phyloP scores from a whole-genome alignment of 202 grass and related monocot species.

The Saccharum hybrid region DNA sequence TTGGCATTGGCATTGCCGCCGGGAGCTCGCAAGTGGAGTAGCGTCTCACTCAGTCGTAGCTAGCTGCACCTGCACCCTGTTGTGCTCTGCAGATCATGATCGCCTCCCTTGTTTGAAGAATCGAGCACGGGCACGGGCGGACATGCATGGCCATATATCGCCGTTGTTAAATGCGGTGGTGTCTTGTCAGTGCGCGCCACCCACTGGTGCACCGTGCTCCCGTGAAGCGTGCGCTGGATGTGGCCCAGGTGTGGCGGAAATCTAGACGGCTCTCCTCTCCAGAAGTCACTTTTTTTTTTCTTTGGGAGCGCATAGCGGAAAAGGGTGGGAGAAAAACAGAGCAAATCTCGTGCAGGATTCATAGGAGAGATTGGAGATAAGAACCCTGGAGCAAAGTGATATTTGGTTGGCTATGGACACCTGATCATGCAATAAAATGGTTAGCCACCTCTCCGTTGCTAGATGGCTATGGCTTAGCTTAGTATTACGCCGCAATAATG shows the following conservation, averaged over 20 bases:
- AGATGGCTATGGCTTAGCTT: too few relatives aligned
- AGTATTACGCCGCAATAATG: too few relatives aligned
- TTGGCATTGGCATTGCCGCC: constrained; percentile 44
- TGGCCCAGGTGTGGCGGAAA: constrained; percentile 29
- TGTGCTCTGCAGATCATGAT: not conserved
- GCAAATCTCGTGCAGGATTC: constrained; percentile 2
- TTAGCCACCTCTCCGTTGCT: too few relatives aligned
- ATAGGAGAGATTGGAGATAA: not conserved
- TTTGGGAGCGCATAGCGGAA: not conserved
- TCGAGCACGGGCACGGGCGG: not conserved
- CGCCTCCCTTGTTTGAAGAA: not conserved
- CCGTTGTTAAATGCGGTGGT: constrained; percentile 15
- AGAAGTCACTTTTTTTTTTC: not conserved
- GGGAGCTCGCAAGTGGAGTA: constrained; percentile 24
- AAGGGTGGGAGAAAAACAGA: not conserved
- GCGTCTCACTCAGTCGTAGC: not conserved
- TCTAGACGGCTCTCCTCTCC: constrained; percentile 40
- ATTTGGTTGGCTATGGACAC: constrained; percentile 16
- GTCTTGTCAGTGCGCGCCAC: constrained; percentile 53
- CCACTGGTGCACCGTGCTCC: constrained; percentile 9
- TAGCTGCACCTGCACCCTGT: not conserved
- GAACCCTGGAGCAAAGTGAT: constrained; percentile 2
- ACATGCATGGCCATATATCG: constrained; percentile 34
- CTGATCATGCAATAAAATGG: constrained; percentile 14
- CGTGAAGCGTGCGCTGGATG: not conserved